Evolutionary conservation across 2,329 filamentous ascomycete genomes (phyloP), one percentile per base, ranked within the genome.

Genomic region (Gliomastix tumulicola): DNA sequence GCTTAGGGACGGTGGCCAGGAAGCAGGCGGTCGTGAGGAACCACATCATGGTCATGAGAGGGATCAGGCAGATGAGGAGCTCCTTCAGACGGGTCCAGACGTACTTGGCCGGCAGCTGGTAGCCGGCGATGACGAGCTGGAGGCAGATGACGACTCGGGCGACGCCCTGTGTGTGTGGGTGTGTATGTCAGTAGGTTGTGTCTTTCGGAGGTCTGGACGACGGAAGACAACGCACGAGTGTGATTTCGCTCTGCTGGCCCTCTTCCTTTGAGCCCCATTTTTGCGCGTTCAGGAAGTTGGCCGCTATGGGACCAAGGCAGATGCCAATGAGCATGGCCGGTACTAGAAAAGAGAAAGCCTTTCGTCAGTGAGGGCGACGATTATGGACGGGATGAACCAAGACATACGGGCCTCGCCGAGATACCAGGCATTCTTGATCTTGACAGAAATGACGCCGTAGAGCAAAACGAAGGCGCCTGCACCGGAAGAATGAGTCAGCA

Each of bases 31-130:
- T 73, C 1, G 76, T 79, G 44, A 59, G 65, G 8, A 81, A 49
- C 76, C 77, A 81, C 67, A 77, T 77, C 36, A 77, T 55, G 2
- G 73, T 71, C 76, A 79, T 80, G 43, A 79, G 60, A 4, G 76
- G 76, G 9, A 80, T 45, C 6, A 81, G 57, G 30, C 68, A 71
- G 9, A 79, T 61, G 7, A 63, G 52, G 53, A 81, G 65, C 38
- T 76, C 73, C 38, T 66, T 70, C 57, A 67, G 70, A 3, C 66
- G 67, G 3, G 54, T 47, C 38, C 54, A 51, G 30, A 68, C 56
- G 49, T 80, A 81, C 47, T 66, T 69, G 30, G 71, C 71, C 0
- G 76, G 77, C 2, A 81, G 57, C 46, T 81, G 74, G 44, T 74
- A 80, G 20, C 76, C 77, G 3, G 74, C 76, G 40, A 80, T 80